Evolutionary conservation across 768 basidiomycete genomes (phyloP).

Genomic region (Galerina marginata): DNA sequence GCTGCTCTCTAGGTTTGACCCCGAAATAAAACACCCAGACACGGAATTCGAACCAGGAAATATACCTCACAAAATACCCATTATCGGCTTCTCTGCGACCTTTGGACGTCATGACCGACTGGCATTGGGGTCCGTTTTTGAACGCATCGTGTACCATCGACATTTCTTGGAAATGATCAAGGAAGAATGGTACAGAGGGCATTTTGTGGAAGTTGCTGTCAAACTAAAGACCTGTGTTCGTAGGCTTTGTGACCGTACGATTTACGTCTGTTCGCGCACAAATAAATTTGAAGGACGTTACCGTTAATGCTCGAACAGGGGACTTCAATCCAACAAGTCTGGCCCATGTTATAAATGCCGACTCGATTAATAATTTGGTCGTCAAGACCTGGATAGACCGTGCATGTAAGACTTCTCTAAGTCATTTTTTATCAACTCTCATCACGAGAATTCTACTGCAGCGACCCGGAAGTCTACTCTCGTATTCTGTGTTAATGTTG

Average conservation of each 20-base stretch:
- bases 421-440: neutral
- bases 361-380: constrained; percentile 75
- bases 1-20: constrained; percentile 83
- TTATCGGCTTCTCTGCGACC: constrained; percentile 95
- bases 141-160: constrained; percentile 90
- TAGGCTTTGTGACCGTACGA: constrained; percentile 83
- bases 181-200: constrained; percentile 72
- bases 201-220: neutral
- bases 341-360: constrained; percentile 82
- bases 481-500: constrained; percentile 88
- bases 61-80: constrained; percentile 64
- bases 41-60: constrained; percentile 36
- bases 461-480: constrained; percentile 82
- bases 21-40: constrained; percentile 63
- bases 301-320: constrained; percentile 67
- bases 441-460: constrained; percentile 26
- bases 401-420: constrained; percentile 57
- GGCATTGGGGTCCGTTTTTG: constrained; percentile 87
- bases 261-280: constrained; percentile 84
- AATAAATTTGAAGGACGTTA: constrained; percentile 71
- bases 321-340: constrained; percentile 85
- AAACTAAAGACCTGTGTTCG: constrained; percentile 1
- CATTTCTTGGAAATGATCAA: constrained; percentile 93
- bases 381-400: constrained; percentile 87
- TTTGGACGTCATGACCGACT: constrained; percentile 92